These are phyloP conservation scores for Aspergillus ochraceoroseus DNA, from an alignment of 2,329 filamentous ascomycete species.

Conservation along the genomic window DNA sequence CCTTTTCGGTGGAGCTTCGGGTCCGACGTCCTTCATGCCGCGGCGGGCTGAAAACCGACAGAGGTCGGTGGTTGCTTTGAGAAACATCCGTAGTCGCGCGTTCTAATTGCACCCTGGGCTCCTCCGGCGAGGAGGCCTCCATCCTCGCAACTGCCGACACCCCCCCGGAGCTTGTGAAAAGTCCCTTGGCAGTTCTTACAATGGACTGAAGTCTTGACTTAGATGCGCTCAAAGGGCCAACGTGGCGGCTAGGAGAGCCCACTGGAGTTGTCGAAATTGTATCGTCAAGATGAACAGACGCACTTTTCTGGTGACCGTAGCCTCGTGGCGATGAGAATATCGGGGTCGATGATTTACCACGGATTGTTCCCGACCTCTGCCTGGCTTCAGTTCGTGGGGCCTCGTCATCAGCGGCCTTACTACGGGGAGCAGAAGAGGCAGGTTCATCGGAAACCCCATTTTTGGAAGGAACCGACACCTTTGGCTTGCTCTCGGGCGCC, in stretches of 20 bases:
- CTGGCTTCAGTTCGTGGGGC: slow-evolving; percentile 17
- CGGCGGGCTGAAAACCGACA: slow-evolving; percentile 29
- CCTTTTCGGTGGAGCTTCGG: slow-evolving; percentile 56
- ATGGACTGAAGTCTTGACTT: slow-evolving; percentile 92
- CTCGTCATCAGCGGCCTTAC: slow-evolving; percentile 17
- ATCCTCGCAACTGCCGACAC: slow-evolving; percentile 56
- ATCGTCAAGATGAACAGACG: slow-evolving; percentile 54
- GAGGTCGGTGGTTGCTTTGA: slow-evolving; percentile 18
- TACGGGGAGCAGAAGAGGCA: not conserved
- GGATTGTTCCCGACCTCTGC: slow-evolving; percentile 37
- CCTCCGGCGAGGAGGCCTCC: slow-evolving; percentile 48
- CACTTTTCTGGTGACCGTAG: slow-evolving; percentile 53
- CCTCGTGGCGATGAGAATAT: slow-evolving; percentile 51
- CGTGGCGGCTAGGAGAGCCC: slow-evolving; percentile 56
- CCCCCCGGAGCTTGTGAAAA: slow-evolving; percentile 70
- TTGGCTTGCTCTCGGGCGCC: slow-evolving; percentile 59
- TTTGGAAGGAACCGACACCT: slow-evolving; percentile 28
- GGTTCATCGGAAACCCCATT: slow-evolving; percentile 16
- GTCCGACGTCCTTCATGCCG: slow-evolving; percentile 47
- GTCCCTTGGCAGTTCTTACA: slow-evolving; percentile 76
- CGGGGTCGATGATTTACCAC: slow-evolving; percentile 63
- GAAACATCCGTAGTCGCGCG: slow-evolving; percentile 25
- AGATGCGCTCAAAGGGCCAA: slow-evolving; percentile 82
- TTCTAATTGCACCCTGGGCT: slow-evolving; percentile 29
- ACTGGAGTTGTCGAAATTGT: slow-evolving; percentile 53